Base-by-base conservation (phyloP, 1,284 basidiomycete genomes). In the Pascua sp. region DNA sequence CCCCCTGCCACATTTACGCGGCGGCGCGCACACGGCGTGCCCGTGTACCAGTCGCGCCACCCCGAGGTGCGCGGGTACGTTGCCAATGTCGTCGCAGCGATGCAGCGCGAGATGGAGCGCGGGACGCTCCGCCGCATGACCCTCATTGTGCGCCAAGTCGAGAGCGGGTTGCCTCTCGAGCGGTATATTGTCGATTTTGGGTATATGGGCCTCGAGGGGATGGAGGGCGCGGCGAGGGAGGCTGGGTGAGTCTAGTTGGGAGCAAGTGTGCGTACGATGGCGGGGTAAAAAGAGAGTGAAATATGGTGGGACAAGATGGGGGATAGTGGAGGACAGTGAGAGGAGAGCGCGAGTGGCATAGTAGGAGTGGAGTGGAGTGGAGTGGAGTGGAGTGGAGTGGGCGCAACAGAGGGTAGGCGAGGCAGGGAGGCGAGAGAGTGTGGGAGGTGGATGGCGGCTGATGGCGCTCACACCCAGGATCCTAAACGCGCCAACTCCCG, bases 11-110 rank as follows among this genome's bases (percentile, higher is more conserved):
- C 95, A 12, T 98, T 98, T 72, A 81, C 88, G 24, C 84, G 91
- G 49, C 82, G 90, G 49, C 88, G 88, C 73, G 93, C 91, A 71
- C 95, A 93, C 76, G 86, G 90, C 53, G 88, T 88, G 0, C 87
- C 91, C 0, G 90, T 95, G 17, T 96, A 87, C 70, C 91, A 96
- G 76, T 91, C 90, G 5, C 87, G 91, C 7, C 90, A 94, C 69
- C 91, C 92, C 0, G 84, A 84, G 36, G 80, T 98, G 49, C 89
- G 90, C 66, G 85, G 89, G 46, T 98, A 97, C 74, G 87, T 98
- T 50, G 84, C 88, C 10, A 86, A 87, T 11, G 87, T 90, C 0
- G 81, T 91, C 51, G 85, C 85, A 59, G 86, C 89, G 13, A 74
- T 93, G 8, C 79, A 81, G 8, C 86, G 88, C 56, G 91, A 96